Evolutionary conservation across 257 asterid genomes (phyloP).

Genomic region (Ajuga chamaepitys): DNA sequence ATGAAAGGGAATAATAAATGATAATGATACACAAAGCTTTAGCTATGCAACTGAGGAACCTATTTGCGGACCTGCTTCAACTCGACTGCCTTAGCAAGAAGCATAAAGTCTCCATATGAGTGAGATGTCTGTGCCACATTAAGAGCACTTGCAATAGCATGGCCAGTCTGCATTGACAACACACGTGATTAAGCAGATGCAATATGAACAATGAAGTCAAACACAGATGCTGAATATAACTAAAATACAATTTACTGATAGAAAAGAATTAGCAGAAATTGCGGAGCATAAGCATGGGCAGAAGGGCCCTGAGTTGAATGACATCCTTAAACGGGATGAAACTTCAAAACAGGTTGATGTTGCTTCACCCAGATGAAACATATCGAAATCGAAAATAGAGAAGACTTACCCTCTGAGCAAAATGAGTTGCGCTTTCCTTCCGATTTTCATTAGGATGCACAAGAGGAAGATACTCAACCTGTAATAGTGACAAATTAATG

Average conservation of each 20-base stretch:
- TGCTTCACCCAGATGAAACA: neutral
- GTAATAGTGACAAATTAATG: slow-evolving; percentile 11
- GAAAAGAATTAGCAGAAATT: neutral
- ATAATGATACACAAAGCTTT: neutral
- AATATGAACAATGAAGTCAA: neutral
- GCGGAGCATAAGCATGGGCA: neutral
- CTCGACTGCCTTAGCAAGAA: slow-evolving; percentile 69
- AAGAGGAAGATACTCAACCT: slow-evolving; percentile 96
- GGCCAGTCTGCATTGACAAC: slow-evolving; percentile 59
- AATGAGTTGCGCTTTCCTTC: slow-evolving; percentile 66
- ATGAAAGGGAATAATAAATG: neutral
- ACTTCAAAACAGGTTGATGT: neutral
- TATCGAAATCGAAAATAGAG: neutral
- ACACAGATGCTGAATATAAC: neutral
- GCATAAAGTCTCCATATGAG: slow-evolving; percentile 78
- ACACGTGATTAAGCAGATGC: slow-evolving; percentile 3
- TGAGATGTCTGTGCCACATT: slow-evolving; percentile 82
- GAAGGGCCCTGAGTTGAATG: neutral
- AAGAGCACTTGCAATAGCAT: slow-evolving; percentile 68
- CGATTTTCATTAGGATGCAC: slow-evolving; percentile 58
- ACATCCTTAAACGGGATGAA: neutral
- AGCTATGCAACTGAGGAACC: slow-evolving; percentile 3
- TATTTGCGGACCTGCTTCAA: slow-evolving; percentile 52
- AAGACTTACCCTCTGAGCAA: slow-evolving; percentile 72
- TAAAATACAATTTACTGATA: neutral